phyloP scores from a whole-genome alignment of 2,329 filamentous ascomycete species.

The Xylariaceae sp. region DNA sequence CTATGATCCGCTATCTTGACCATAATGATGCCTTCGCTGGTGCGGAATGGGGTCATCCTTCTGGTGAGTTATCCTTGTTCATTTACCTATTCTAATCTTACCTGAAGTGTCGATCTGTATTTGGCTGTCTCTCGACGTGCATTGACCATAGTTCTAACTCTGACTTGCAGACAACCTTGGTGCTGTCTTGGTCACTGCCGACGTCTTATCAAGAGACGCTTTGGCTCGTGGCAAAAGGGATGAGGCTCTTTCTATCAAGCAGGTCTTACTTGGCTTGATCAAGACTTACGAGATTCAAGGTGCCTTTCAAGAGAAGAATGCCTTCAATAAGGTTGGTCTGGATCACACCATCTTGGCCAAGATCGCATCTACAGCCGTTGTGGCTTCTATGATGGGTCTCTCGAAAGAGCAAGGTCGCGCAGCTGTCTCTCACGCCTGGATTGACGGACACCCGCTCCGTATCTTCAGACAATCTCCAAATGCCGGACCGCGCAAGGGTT shows the following conservation, averaged over 20 bases:
- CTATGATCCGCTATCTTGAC: slow-evolving; percentile 38
- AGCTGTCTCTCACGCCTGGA: slow-evolving; percentile 37
- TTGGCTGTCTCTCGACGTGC: no score
- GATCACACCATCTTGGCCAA: slow-evolving; percentile 41
- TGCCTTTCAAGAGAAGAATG: slow-evolving; percentile 32
- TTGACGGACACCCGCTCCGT: slow-evolving; percentile 35
- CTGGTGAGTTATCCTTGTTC: slow-evolving; percentile 15
- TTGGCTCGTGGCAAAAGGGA: slow-evolving; percentile 6
- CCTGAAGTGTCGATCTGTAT: no score
- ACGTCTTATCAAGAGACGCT: slow-evolving; percentile 26
- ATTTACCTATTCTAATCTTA: no score
- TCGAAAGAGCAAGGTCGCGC: slow-evolving; percentile 30
- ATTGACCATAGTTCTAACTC: no score
- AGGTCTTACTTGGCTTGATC: slow-evolving; percentile 20
- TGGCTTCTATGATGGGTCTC: slow-evolving; percentile 35
- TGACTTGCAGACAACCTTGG: slow-evolving; percentile 35
- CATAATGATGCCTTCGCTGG: slow-evolving; percentile 39
- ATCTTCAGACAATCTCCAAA: slow-evolving; percentile 33
- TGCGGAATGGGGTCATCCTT: slow-evolving; percentile 42
- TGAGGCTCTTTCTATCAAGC: slow-evolving; percentile 27
- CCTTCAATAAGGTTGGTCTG: slow-evolving; percentile 37
- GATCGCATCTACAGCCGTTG: slow-evolving; percentile 36
- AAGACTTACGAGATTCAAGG: slow-evolving; percentile 43
- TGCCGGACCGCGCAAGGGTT: slow-evolving; percentile 37
- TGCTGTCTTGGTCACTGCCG: slow-evolving; percentile 33